These are phyloP conservation scores for Neopestalotiopsis rosae DNA, from an alignment of 2,329 filamentous ascomycete genomes.

Conservation along the genomic window DNA sequence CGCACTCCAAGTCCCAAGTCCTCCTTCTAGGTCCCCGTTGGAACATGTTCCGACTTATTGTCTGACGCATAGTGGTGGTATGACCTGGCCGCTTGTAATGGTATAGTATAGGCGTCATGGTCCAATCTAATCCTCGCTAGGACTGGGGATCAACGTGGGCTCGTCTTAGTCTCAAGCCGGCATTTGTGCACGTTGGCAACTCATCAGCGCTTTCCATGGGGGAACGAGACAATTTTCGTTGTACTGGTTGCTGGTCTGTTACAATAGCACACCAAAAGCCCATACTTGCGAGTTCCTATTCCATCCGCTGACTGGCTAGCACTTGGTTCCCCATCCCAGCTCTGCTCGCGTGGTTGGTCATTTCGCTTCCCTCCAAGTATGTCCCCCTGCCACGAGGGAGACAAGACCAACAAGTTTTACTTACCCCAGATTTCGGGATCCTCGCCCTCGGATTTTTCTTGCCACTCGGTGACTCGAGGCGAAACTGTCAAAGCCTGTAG, in stretches of 20 bases:
- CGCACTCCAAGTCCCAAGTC: not conserved
- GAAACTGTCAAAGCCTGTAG: not conserved
- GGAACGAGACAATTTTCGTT: not conserved
- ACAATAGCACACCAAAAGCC: not conserved
- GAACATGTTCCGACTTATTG: slow-evolving; percentile 2
- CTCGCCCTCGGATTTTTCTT: not conserved
- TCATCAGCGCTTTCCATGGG: too few species aligned
- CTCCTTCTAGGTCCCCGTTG: not conserved
- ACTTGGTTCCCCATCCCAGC: not conserved
- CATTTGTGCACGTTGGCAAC: not conserved
- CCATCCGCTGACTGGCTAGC: not conserved
- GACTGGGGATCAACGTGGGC: not conserved
- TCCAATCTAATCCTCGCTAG: not conserved
- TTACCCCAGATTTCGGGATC: not conserved
- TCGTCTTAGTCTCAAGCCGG: slow-evolving; percentile 1
- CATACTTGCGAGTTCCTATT: not conserved
- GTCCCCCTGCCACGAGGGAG: not conserved
- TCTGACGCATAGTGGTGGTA: not conserved
- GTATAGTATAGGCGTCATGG: slow-evolving; percentile 1
- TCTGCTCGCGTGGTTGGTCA: not conserved
- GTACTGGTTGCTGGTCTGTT: not conserved
- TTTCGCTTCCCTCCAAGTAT: not conserved
- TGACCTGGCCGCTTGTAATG: not conserved
- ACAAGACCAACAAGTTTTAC: not conserved
- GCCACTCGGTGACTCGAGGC: not conserved